Conservation (phyloP, 495 filamentous ascomycete genomes). For the Talaromyces thailandensis region DNA sequence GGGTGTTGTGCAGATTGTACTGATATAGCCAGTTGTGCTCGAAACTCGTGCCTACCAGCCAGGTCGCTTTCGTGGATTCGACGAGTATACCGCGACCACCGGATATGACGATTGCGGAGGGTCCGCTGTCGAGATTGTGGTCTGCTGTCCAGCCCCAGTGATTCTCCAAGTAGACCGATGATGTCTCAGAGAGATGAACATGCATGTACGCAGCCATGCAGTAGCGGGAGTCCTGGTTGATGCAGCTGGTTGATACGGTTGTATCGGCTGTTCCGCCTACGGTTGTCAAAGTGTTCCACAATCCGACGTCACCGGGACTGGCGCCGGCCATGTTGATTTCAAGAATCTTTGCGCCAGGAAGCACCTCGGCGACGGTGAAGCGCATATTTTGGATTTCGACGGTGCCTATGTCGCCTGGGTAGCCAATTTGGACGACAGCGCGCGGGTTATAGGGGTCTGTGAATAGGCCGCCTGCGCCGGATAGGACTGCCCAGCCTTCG, state of each 20-base stretch:
- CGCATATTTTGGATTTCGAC: conserved; percentile 47
- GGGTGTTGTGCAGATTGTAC: conserved; percentile 22
- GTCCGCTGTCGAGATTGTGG: conserved; percentile 22
- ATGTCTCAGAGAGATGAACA: conserved; percentile 30
- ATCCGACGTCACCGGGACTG: conserved; percentile 32
- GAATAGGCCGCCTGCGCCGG: conserved; percentile 37
- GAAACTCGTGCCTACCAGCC: conserved; percentile 16
- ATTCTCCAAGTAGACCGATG: conserved; percentile 35
- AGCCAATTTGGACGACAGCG: conserved; percentile 46
- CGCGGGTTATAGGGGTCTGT: conserved; percentile 35
- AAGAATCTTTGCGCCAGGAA: conserved; percentile 29
- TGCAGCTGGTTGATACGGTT: conserved; percentile 17
- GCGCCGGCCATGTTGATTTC: conserved; percentile 34
- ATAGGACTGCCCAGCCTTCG: conserved; percentile 36
- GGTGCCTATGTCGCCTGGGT: conserved; percentile 35
- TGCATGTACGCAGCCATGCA: conserved; percentile 35
- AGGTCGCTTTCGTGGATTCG: conserved; percentile 18
- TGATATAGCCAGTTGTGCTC: conserved; percentile 30
- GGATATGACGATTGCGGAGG: conserved; percentile 18
- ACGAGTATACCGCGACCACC: conserved; percentile 30
- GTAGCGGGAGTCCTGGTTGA: conserved; percentile 13
- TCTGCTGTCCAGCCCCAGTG: conserved; percentile 41
- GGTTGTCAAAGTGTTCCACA: conserved; percentile 37
- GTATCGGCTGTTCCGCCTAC: conserved; percentile 32
- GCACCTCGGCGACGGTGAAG: conserved; percentile 31